These are phyloP conservation scores for Coniella lustricola DNA, from an alignment of 2,329 filamentous ascomycete species.

Conservation along the genomic window DNA sequence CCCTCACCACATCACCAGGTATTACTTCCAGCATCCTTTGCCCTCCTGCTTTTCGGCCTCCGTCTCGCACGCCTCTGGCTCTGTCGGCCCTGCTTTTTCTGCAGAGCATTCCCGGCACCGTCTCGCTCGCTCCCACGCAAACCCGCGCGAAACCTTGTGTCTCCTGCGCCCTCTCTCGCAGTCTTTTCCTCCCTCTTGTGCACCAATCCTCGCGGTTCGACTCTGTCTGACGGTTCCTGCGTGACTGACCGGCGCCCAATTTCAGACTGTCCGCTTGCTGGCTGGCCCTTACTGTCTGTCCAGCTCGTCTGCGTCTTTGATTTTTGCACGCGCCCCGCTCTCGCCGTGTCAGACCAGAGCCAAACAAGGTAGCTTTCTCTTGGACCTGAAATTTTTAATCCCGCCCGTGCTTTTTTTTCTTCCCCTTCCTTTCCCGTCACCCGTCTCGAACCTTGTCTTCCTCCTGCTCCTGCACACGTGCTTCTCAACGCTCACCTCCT, in stretches of 20 bases:
- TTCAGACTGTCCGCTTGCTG: neutral
- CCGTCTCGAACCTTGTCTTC: neutral
- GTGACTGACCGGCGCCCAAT: neutral
- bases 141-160: neutral
- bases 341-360: conserved; percentile 5
- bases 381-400: conserved; percentile 7
- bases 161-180: neutral
- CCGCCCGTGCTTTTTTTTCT: conserved; percentile 2
- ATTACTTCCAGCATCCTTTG: conserved; percentile 9
- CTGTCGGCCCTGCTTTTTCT: neutral
- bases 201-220: neutral
- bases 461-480: no score
- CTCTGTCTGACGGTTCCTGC: neutral
- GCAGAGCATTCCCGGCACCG: conserved; percentile 2
- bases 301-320: conserved; percentile 1
- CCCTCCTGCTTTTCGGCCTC: neutral
- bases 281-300: neutral
- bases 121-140: neutral
- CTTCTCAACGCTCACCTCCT: conserved; percentile 6
- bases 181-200: neutral
- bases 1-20: neutral
- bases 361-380: conserved; percentile 4
- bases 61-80: neutral
- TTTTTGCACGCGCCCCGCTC: conserved; percentile 1
- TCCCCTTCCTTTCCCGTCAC: neutral